phyloP scores from a whole-genome alignment of 2,329 filamentous ascomycete species.

The Xylaria sp. region DNA sequence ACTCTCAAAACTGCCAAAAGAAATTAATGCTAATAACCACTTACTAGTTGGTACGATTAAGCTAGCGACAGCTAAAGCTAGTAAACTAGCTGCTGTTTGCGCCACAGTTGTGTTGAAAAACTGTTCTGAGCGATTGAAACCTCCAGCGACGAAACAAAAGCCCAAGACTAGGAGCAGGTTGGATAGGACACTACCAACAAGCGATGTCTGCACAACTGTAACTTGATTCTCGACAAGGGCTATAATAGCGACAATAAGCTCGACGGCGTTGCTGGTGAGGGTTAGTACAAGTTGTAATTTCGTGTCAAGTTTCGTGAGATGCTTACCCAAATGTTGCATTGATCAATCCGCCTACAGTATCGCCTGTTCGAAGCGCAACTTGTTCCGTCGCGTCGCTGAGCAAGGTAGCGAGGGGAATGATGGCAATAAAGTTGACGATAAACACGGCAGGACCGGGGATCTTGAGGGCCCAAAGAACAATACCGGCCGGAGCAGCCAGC shows the following conservation, averaged over 20 bases:
- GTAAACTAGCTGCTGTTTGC: slow-evolving; percentile 84
- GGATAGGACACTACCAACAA: slow-evolving; percentile 91
- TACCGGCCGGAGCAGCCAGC: slow-evolving; percentile 81
- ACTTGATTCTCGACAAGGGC: slow-evolving; percentile 80
- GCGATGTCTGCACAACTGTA: slow-evolving; percentile 88
- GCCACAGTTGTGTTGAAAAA: slow-evolving; percentile 93
- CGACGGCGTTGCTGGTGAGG: slow-evolving; percentile 76
- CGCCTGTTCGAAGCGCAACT: slow-evolving; percentile 82
- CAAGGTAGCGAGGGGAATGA: slow-evolving; percentile 88
- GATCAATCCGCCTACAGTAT: slow-evolving; percentile 86
- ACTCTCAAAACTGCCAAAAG: background rate
- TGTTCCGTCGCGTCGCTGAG: slow-evolving; percentile 92
- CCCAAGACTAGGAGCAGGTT: slow-evolving; percentile 90
- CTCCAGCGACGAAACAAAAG: slow-evolving; percentile 92
- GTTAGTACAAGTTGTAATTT: slow-evolving; percentile 26
- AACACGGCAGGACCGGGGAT: slow-evolving; percentile 66
- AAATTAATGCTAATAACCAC: background rate
- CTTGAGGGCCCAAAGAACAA: slow-evolving; percentile 76
- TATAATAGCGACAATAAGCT: slow-evolving; percentile 88
- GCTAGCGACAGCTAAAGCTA: slow-evolving; percentile 81
- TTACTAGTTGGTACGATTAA: slow-evolving; percentile 84
- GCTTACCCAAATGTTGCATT: slow-evolving; percentile 88
- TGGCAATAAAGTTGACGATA: slow-evolving; percentile 92
- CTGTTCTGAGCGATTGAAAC: slow-evolving; percentile 81
- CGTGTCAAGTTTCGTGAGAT: background rate